Base-by-base conservation (phyloP, 345 rosid genomes). In the Carallia pectinifolia region DNA sequence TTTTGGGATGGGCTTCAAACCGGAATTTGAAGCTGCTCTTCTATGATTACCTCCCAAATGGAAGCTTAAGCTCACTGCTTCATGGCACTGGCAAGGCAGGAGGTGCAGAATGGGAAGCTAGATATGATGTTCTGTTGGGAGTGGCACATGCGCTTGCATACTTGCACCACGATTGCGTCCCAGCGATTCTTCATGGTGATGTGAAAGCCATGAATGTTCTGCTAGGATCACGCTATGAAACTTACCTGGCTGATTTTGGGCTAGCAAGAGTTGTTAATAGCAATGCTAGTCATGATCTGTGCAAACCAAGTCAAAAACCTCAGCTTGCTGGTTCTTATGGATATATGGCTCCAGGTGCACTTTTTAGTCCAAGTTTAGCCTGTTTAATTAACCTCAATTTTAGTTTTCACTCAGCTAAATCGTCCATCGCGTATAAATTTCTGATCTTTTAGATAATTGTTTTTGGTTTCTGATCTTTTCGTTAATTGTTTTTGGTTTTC, bases 261-360 rank as follows among this genome's bases (percentile, higher is more conserved):
- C 82, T 91, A 61, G 97, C 98, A 4, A 81, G 87, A 82, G 79
- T 73, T 61, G 76, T 88, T 16, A 69, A 79, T 12, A 50, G 79
- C 64, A 72, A 59, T 31, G 53, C 33, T 29, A 71, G 34, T 59
- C 82, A 77, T 33, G 87, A 80, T 53, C 70, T 70, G 13, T 76
- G 81, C 5, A 84, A 81, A 78, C 79, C 79, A 15, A 79, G 77
- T 73, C 89, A 74, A 66, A 87, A 84, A 70, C 90, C 90, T 61
- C 89, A 84, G n/a, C 83, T 91, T 34, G 96, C 93, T 34, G 98
- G 98, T 64, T 94, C 98, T 64, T 94, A 94, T 40, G 97, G 98
- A 65, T 94, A 94, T 77, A 94, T 94, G 96, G 97, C 96, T 76
- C 97, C 98, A 74, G 97, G 98, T 91, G 82, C 50, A 44, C 29